Percentiles rank a stretch among this genome's conserved stretches.
Evolutionary conservation across 2,329 filamentous ascomycete species (phyloP).

Genomic region (Pseudogymnoascus sp.): DNA sequence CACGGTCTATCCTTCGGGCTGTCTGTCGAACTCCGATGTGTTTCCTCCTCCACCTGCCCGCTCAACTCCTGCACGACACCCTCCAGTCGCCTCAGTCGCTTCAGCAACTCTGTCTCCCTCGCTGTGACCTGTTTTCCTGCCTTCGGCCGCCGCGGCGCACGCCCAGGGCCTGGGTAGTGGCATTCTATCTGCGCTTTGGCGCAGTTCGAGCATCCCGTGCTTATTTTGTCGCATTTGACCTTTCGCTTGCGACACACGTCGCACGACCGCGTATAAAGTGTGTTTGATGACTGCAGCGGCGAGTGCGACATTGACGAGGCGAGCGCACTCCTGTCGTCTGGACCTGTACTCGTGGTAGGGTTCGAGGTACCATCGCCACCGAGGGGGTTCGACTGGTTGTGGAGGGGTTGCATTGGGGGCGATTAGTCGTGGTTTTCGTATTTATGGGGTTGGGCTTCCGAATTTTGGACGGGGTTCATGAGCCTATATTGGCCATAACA

Average conservation of each 20-base stretch:
- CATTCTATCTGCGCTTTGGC: conserved; percentile 63
- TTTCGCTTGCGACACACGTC: conserved; percentile 52
- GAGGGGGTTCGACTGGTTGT: not conserved
- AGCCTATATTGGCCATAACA: not conserved
- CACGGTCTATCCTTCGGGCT: not conserved
- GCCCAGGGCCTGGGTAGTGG: conserved; percentile 66
- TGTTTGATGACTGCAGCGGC: conserved; percentile 17
- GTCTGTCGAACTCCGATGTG: conserved; percentile 14
- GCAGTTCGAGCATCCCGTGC: conserved; percentile 66
- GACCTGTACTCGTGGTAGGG: not conserved
- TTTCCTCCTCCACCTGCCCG: conserved; percentile 44
- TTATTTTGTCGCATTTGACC: conserved; percentile 71
- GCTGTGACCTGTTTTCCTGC: conserved; percentile 52
- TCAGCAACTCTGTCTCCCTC: conserved; percentile 62
- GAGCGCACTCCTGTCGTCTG: not conserved
- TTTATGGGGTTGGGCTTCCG: not conserved
- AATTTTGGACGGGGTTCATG: not conserved
- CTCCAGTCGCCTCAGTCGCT: conserved; percentile 64
- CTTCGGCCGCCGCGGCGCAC: conserved; percentile 62
- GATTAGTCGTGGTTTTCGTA: not conserved
- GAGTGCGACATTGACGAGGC: not conserved
- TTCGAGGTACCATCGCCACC: not conserved
- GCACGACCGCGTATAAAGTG: conserved; percentile 31
- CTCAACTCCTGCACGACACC: conserved; percentile 67
- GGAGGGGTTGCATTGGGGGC: conserved; percentile 6